Base-by-base conservation (phyloP, 805 yeast species). In the Metschnikowia hibisci region DNA sequence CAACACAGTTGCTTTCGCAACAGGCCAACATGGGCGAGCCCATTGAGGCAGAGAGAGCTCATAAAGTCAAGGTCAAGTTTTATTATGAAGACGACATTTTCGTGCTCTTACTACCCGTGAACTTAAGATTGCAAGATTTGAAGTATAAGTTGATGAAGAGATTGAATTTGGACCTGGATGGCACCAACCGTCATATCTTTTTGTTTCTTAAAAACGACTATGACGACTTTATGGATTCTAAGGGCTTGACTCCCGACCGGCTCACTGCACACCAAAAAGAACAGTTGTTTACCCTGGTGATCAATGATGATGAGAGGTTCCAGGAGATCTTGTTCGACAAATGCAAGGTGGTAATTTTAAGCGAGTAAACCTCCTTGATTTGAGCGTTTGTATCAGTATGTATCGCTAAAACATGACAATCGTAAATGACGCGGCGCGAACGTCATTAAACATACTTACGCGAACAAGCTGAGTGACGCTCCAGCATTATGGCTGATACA, bases 61-160 rank as follows among this genome's bases (percentile, higher is more conserved):
- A 55, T 29, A 78, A 78, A 53, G 65, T 71, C 14, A 86, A 86
- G 60, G 77, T 85, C 40, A 86, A 86, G 60, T 84, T 86, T 55
- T 86, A 82, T 59, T 84, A 79, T 56, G 82, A 81, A 45, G 93
- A 84, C 55, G 95, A 86, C 57, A 86, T 86, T 12, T 86, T 85
- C 67, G 93, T 88, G 1, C 69, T 86, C 32, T 62, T 80, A 47
- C 64, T 81, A 30, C 79, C 80, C 26, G 56, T 68, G 11, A 69
- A 66, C 47, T 73, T 76, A 39, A 64, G 76, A 4, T 59, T 77
- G 34, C 66, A 62, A 27, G 84, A 78, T 44, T 56, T 81, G 45
- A 72, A 73, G 49, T 58, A 64, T 23, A 81, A 79, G 55, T 71
- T 81, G 41, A 63, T 64, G 37, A 76, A 77, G 42, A 61, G 86